Conservation (phyloP, 306 rosid genomes). For the Coriaria nepalensis region DNA sequence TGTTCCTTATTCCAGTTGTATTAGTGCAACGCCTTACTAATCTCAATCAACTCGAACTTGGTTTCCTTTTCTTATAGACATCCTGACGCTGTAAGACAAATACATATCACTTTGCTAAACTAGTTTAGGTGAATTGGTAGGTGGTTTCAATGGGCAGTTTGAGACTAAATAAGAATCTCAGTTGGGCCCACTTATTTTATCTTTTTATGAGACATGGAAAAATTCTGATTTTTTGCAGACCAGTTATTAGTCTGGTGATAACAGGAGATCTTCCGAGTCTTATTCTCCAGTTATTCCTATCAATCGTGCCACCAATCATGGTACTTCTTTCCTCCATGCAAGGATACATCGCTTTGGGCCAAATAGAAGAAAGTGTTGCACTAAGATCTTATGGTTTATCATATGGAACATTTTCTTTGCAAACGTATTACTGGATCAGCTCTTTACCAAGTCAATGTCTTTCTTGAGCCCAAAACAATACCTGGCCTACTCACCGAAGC, state of each 20-base stretch:
- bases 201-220: not conserved
- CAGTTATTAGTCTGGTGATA: constrained; percentile 58
- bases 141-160: too few relatives aligned
- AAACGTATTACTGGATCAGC: constrained; percentile 66
- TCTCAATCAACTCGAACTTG: constrained; percentile 49
- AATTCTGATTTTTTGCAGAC: constrained; percentile 31
- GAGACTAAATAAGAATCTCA: too few relatives aligned
- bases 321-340: constrained; percentile 55
- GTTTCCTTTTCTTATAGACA: constrained; percentile 53
- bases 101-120: constrained; percentile 6
- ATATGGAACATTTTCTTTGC: constrained; percentile 90
- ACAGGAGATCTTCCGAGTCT: constrained; percentile 94
- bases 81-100: constrained; percentile 53
- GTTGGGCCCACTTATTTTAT: not conserved
- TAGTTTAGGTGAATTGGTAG: not conserved
- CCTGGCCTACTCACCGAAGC: constrained; percentile 65
- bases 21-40: constrained; percentile 68
- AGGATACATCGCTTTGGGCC: constrained; percentile 62
- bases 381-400: constrained; percentile 61
- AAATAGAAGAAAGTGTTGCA: constrained; percentile 53
- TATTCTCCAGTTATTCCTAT: constrained; percentile 53
- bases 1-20: constrained; percentile 66
- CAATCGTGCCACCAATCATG: constrained; percentile 64
- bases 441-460: constrained; percentile 41
- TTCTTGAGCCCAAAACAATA: constrained; percentile 68